Conservation (phyloP, 768 basidiomycete genomes). For the Psilocybe subaeruginosa region DNA sequence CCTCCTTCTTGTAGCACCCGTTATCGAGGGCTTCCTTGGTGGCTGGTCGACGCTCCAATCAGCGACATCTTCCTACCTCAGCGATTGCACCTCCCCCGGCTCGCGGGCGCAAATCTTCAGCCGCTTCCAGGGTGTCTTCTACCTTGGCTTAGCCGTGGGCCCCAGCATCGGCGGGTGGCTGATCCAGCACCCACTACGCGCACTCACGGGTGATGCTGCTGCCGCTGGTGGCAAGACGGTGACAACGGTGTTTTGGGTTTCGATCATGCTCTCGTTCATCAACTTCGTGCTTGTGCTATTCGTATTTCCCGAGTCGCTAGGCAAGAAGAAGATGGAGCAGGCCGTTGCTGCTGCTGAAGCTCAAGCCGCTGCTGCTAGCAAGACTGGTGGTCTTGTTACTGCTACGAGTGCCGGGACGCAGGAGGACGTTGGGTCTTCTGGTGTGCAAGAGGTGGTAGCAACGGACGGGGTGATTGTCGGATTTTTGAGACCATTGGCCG, state of each 20-base stretch:
- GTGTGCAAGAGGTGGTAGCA: constrained; percentile 3
- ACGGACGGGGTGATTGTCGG: constrained; percentile 34
- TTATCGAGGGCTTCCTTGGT: constrained; percentile 82
- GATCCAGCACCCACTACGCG: constrained; percentile 39
- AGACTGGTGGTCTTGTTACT: constrained; percentile 22
- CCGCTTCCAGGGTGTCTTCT: constrained; percentile 78
- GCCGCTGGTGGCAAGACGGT: constrained; percentile 33
- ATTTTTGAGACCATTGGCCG: constrained; percentile 58
- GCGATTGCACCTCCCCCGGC: constrained; percentile 84
- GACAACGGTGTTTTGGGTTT: constrained; percentile 51
- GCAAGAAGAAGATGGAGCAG: constrained; percentile 39
- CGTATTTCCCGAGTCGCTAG: constrained; percentile 68
- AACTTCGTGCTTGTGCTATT: constrained; percentile 69
- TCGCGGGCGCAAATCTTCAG: constrained; percentile 76
- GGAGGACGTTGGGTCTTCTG: background rate
- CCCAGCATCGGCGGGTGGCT: constrained; percentile 72
- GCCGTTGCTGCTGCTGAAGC: constrained; percentile 25
- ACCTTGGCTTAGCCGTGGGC: constrained; percentile 76
- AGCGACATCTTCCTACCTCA: constrained; percentile 80
- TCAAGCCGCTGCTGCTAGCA: constrained; percentile 5
- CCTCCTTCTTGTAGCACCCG: constrained; percentile 76
- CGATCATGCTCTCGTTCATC: constrained; percentile 43
- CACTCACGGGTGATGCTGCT: constrained; percentile 6
- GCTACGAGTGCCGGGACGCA: constrained; percentile 20
- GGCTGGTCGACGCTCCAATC: constrained; percentile 81